Conservation (phyloP, 2,329 filamentous ascomycete genomes). For the Venturia effusa region DNA sequence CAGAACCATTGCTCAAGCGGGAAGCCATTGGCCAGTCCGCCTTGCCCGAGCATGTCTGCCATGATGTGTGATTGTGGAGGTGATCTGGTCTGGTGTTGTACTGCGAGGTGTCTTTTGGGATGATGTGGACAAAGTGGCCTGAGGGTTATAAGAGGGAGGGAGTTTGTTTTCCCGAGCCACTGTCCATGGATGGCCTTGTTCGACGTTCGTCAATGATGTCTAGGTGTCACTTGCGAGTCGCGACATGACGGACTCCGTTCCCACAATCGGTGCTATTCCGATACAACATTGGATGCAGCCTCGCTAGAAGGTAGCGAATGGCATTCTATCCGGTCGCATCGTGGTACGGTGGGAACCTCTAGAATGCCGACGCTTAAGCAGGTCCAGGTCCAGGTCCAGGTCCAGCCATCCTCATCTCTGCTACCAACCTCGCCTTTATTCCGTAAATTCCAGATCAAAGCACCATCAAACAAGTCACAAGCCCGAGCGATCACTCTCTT, state of each 20-base stretch:
- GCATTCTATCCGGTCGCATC: background rate
- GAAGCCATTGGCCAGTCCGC: constrained; percentile 44
- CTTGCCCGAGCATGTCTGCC: constrained; percentile 33
- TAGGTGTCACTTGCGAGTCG: background rate
- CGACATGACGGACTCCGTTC: too few species aligned
- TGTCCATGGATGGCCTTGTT: background rate
- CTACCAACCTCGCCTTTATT: background rate
- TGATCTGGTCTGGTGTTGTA: background rate
- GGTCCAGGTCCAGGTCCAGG: too few species aligned
- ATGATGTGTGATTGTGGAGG: constrained; percentile 21
- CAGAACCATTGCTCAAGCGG: constrained; percentile 97
- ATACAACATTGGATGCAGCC: background rate
- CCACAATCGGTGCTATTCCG: too few species aligned
- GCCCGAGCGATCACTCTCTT: background rate
- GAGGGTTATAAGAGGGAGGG: background rate
- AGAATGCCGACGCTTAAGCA: background rate
- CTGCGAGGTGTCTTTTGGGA: background rate
- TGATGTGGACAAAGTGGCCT: background rate
- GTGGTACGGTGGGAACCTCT: background rate
- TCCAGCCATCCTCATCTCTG: background rate
- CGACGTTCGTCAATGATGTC: background rate
- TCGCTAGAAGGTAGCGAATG: background rate
- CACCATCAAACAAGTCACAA: background rate
- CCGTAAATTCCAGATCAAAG: background rate
- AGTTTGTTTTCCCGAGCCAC: background rate